These are phyloP conservation scores for Pythium aphanidermatum DNA, from an alignment of 352 stramenopile genomes.

Conservation along the genomic window DNA sequence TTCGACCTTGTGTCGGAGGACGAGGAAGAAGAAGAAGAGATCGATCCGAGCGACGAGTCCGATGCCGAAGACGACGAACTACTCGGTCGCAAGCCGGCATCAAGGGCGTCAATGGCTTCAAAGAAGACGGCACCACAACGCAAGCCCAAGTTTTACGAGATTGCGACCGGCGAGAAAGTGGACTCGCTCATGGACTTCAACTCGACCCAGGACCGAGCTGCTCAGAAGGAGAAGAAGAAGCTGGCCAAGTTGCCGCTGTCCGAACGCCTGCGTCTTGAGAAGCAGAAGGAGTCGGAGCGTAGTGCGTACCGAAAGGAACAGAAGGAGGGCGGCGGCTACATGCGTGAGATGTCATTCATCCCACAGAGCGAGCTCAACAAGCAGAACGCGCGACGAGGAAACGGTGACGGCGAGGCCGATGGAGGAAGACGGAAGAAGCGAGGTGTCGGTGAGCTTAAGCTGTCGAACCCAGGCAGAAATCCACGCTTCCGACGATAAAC, in stretches of 20 bases:
- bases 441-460: constrained; percentile 67
- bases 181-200: constrained; percentile 75
- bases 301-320: constrained; percentile 85
- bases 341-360: constrained; percentile 80
- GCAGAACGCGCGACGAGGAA: constrained; percentile 27
- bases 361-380: constrained; percentile 52
- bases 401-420: constrained; percentile 3
- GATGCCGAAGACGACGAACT: constrained; percentile 46
- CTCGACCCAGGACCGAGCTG: constrained; percentile 51
- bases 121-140: constrained; percentile 7
- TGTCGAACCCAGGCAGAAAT: constrained; percentile 38
- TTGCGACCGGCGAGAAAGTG: constrained; percentile 77
- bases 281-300: constrained; percentile 63
- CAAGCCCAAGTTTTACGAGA: constrained; percentile 85
- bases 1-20: constrained; percentile 70
- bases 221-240: constrained; percentile 75
- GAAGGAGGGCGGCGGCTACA: constrained; percentile 59
- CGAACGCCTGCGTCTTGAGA: constrained; percentile 71
- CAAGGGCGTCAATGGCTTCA: not conserved
- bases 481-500: constrained; percentile 56
- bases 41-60: constrained; percentile 61
- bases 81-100: constrained; percentile 14
- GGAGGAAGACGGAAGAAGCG: constrained; percentile 63
- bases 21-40: constrained; percentile 51
- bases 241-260: constrained; percentile 70